phyloP scores from a whole-genome alignment of 2,329 filamentous ascomycete species.

The Fusarium floridanum region DNA sequence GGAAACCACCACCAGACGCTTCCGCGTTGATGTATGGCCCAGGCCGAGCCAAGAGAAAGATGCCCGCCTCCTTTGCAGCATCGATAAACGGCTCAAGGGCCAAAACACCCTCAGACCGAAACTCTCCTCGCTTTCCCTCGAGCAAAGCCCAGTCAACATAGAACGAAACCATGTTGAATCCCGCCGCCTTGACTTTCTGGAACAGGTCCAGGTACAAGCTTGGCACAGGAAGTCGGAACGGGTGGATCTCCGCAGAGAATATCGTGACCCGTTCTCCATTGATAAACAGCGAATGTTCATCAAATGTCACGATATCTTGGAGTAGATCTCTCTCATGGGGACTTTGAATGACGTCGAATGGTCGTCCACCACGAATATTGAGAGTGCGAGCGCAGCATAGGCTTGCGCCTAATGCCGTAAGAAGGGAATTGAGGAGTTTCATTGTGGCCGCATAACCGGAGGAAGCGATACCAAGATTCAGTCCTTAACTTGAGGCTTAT shows the following conservation, averaged over 20 bases:
- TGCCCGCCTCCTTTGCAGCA: constrained; percentile 77
- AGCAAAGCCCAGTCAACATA: constrained; percentile 84
- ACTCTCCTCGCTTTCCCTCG: constrained; percentile 79
- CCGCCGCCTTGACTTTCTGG: constrained; percentile 85
- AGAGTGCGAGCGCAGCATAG: constrained; percentile 29
- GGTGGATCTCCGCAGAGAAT: constrained; percentile 81
- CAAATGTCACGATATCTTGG: constrained; percentile 72
- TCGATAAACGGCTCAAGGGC: constrained; percentile 81
- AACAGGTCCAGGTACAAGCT: constrained; percentile 76
- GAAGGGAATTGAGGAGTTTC: constrained; percentile 27
- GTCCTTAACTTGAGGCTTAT: too few relatives aligned
- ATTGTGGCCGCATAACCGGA: not conserved
- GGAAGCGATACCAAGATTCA: not conserved
- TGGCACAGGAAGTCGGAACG: constrained; percentile 66
- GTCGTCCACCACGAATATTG: constrained; percentile 29
- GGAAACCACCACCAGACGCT: constrained; percentile 80
- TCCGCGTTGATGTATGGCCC: constrained; percentile 87
- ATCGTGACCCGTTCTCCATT: constrained; percentile 77
- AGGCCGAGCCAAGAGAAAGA: constrained; percentile 80
- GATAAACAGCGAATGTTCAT: constrained; percentile 78
- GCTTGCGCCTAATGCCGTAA: constrained; percentile 6
- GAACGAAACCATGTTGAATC: constrained; percentile 84
- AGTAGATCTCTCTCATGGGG: constrained; percentile 43
- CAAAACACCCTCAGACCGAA: constrained; percentile 78
- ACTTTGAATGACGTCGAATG: constrained; percentile 41